Evolutionary conservation across 768 basidiomycete genomes (phyloP).

Genomic region (Piloderma croceum): DNA sequence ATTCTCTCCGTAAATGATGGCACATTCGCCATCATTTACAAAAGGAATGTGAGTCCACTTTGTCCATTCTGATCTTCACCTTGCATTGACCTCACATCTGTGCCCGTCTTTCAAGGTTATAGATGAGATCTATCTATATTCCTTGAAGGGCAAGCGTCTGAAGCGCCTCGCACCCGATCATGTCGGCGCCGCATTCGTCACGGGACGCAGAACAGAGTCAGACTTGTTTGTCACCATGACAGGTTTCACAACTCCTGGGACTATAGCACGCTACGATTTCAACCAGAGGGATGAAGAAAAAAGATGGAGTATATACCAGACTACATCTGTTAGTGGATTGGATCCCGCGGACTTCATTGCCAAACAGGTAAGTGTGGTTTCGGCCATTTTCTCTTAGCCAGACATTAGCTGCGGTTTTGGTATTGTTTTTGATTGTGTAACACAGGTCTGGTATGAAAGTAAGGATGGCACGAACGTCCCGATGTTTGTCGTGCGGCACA

Average conservation of each 20-base stretch:
- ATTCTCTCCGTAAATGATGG: constrained; percentile 45
- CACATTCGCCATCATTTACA: constrained; percentile 58
- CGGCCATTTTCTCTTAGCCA: background rate
- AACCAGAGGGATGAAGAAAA: constrained; percentile 31
- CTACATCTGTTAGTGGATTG: constrained; percentile 55
- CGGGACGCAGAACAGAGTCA: constrained; percentile 44
- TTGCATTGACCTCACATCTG: background rate
- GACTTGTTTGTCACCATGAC: constrained; percentile 61
- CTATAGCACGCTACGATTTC: constrained; percentile 61
- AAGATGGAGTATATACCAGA: constrained; percentile 54
- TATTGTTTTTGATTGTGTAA: no score
- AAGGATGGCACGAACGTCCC: constrained; percentile 79
- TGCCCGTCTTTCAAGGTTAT: constrained; percentile 48
- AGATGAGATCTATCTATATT: constrained; percentile 73
- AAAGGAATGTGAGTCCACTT: constrained; percentile 59
- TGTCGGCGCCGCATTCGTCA: constrained; percentile 58
- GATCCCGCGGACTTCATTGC: constrained; percentile 63
- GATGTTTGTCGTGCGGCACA: constrained; percentile 81
- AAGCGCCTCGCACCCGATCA: constrained; percentile 57
- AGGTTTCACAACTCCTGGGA: constrained; percentile 70
- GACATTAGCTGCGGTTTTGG: background rate
- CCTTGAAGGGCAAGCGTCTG: constrained; percentile 46
- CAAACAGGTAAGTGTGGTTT: constrained; percentile 42
- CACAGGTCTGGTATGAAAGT: constrained; percentile 68
- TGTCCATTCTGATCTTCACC: background rate